Conservation (phyloP, 2,329 filamentous ascomycete genomes). For the Ambrosiella beaveri region DNA sequence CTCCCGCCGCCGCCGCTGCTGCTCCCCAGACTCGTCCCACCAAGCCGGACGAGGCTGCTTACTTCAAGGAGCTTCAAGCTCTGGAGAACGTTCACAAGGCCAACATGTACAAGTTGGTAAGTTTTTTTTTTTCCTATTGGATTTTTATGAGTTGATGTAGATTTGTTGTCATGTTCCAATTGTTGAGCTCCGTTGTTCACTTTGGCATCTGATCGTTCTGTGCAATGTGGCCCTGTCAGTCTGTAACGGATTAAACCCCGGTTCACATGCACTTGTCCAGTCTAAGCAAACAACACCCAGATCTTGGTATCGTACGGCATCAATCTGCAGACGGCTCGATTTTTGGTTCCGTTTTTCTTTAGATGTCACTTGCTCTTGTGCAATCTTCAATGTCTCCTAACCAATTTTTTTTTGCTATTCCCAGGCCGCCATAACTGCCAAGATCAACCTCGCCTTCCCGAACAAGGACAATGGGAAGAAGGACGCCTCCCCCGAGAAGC, state of each 20-base stretch:
- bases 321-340: neutral
- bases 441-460: constrained; percentile 68
- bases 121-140: constrained; percentile 14
- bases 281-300: neutral
- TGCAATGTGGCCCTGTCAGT: neutral
- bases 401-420: neutral
- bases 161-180: neutral
- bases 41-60: constrained; percentile 74
- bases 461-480: constrained; percentile 61
- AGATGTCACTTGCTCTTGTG: too few relatives aligned
- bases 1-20: constrained; percentile 29
- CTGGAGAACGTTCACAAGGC: constrained; percentile 76
- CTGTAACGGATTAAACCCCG: constrained; percentile 3
- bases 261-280: neutral
- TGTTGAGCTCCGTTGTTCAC: neutral
- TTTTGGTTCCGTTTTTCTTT: neutral
- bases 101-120: constrained; percentile 43
- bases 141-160: neutral
- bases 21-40: constrained; percentile 37
- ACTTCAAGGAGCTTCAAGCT: constrained; percentile 60
- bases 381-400: neutral
- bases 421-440: constrained; percentile 76
- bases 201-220: constrained; percentile 2
- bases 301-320: neutral
- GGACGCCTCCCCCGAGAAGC: constrained; percentile 46